Base-by-base conservation (phyloP, 345 rosid genomes). In the Angophora floribunda region DNA sequence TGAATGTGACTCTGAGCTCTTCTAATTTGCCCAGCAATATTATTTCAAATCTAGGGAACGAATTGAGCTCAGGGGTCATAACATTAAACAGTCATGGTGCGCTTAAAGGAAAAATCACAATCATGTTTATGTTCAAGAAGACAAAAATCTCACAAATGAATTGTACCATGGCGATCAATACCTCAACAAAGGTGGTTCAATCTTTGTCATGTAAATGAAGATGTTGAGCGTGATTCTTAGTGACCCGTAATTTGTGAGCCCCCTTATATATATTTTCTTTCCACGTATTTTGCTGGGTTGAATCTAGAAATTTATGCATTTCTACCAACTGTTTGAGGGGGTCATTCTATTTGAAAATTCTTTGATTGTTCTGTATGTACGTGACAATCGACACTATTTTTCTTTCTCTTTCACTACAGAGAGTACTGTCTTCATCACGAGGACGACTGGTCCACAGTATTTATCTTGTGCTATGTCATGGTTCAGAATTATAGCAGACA, bases 41-140 rank as follows among this genome's bases (percentile, higher is more conserved):
- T 9, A 41, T 22, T 15, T 87, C 19, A 4, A 36, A 26, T 28
- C 86, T 89, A 8, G 85, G 49, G 26, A 85, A 15, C 41, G 80
- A 88, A 41, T 53, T 86, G 85, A 44, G 22, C n/a, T 51, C 51
- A 2, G 55, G 85, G 30, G 70, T 45, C 41, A 15, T 88, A 85
- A 88, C 24, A 13, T 79, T 88, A 51, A 86, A 19, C 36, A 86
- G 88, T 14, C 24, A 85, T 13, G 85, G 26, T 7, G 79, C 49
- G 75, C 32, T 88, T 85, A 67, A 16, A 5, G 86, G 90, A n/a
- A 88, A 88, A 82, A 80, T 78, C 50, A 84, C 55, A 12, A 3
- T n/a, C 52, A 51, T 89, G 87, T 80, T 87, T 30, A 89, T 89
- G 57, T 86, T 89, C 28, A 89, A 89, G 90, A 89, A 87, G 87